These are phyloP conservation scores for Dendrostoma leiphaemia DNA, from an alignment of 2,329 filamentous ascomycete species.

Conservation along the genomic window DNA sequence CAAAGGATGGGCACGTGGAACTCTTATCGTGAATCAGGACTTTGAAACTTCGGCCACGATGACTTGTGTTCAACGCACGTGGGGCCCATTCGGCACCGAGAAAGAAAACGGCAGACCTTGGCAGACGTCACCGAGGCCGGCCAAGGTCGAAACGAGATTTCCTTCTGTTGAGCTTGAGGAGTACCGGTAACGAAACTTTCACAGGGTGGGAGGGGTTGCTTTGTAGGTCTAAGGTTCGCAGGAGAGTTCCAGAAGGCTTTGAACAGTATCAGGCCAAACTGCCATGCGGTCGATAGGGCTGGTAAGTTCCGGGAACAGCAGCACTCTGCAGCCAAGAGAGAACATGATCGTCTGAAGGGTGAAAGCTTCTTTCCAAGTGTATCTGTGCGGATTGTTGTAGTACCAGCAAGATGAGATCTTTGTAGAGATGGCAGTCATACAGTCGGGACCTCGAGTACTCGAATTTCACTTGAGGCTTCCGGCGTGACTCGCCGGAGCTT, in stretches of 20 bases:
- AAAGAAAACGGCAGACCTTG: not conserved
- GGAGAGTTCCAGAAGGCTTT: conserved; percentile 8
- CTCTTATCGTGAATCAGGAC: no score
- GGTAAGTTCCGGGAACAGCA: not conserved
- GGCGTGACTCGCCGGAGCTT: no score
- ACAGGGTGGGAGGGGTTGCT: not conserved
- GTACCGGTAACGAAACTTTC: not conserved
- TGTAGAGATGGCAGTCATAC: no score
- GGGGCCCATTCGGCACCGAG: not conserved
- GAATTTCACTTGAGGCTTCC: no score
- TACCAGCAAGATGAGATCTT: no score
- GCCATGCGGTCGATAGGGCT: not conserved
- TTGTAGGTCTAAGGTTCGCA: not conserved
- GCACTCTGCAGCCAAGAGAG: not conserved
- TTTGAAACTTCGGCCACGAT: no score
- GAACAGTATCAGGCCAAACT: conserved; percentile 3
- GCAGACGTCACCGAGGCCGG: conserved; percentile 9
- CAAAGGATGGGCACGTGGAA: no score
- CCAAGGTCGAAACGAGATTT: not conserved
- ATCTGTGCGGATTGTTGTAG: no score
- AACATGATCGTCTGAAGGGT: not conserved
- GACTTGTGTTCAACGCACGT: no score
- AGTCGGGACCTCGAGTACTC: no score
- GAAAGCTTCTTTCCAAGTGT: not conserved
- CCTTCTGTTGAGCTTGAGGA: no score